Conservation (phyloP, 169 alveolate species). For the Plasmodium malariae region DNA sequence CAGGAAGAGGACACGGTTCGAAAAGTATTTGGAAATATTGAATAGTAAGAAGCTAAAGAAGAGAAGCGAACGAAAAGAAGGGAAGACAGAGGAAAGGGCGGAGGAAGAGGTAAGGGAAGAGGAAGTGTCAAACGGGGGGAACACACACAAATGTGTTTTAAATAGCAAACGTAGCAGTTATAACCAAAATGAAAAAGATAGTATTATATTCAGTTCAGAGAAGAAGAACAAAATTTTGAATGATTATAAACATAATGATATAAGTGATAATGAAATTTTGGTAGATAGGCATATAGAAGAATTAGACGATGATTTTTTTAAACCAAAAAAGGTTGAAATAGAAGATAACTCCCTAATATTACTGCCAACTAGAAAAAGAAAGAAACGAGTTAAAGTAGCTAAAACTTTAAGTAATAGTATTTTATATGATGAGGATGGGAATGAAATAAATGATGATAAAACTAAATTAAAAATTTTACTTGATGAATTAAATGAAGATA, state of each 20-base stretch:
- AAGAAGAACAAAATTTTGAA: neutral
- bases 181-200: neutral
- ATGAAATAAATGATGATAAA: constrained; percentile 67
- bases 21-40: constrained; percentile 61
- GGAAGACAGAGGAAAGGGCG: neutral
- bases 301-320: constrained; percentile 47
- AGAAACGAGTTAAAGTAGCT: constrained; percentile 48
- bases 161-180: neutral
- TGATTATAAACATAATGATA: neutral
- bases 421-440: constrained; percentile 61
- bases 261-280: neutral
- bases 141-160: neutral
- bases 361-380: constrained; percentile 58
- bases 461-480: constrained; percentile 51
- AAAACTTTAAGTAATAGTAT: constrained; percentile 56
- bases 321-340: constrained; percentile 25
- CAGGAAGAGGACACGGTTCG: constrained; percentile 52
- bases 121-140: neutral
- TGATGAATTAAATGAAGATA: constrained; percentile 40
- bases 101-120: constrained; percentile 10
- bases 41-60: constrained; percentile 21
- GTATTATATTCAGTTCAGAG: neutral
- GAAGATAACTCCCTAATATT: constrained; percentile 31
- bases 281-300: neutral
- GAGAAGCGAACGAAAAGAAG: neutral